phyloP scores from a whole-genome alignment of 306 rosid genomes.

The Abrus pulchellus region DNA sequence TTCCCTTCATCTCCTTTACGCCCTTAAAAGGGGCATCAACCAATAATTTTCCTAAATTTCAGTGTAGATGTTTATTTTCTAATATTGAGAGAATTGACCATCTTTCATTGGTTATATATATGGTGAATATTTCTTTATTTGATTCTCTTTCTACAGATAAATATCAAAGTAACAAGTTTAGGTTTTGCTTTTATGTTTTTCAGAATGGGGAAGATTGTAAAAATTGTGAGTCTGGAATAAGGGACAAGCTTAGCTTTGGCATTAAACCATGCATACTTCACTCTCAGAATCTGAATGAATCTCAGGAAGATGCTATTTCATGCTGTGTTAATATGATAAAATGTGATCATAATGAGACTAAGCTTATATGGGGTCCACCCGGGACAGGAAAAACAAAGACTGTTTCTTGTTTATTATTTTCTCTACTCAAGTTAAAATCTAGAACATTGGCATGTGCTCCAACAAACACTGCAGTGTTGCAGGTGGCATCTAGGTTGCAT shows the following conservation, averaged over 20 bases:
- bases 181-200: constrained; percentile 14
- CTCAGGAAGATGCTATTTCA: constrained; percentile 56
- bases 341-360: constrained; percentile 46
- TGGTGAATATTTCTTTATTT: not conserved
- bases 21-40: no score
- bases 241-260: not conserved
- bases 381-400: constrained; percentile 80
- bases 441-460: constrained; percentile 75
- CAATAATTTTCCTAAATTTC: no score
- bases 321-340: constrained; percentile 51
- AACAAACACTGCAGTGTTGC: constrained; percentile 64
- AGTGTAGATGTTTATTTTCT: no score
- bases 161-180: not conserved
- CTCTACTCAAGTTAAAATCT: constrained; percentile 46
- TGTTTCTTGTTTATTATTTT: constrained; percentile 49
- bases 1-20: no score
- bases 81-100: no score
- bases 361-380: constrained; percentile 79
- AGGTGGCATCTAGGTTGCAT: constrained; percentile 52
- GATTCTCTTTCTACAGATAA: not conserved
- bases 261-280: not conserved
- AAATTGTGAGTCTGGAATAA: constrained; percentile 25
- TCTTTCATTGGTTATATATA: not conserved
- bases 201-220: constrained; percentile 55
- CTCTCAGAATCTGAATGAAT: constrained; percentile 55